Percentiles rank a stretch among this genome's conserved stretches.
Conservation (phyloP, 768 basidiomycete genomes). For the Hericium erinaceus region DNA sequence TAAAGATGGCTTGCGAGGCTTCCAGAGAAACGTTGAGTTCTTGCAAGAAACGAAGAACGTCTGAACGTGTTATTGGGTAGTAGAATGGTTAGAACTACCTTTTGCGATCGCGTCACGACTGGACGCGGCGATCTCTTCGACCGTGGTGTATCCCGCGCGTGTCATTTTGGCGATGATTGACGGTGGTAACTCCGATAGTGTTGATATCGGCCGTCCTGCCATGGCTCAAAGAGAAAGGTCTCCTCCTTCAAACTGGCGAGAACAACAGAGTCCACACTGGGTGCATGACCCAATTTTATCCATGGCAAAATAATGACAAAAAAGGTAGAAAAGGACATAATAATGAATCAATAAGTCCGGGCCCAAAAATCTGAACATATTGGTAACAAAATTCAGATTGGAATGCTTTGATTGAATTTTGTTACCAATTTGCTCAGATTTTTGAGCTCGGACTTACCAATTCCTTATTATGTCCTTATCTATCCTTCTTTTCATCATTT, state of each 20-base stretch:
- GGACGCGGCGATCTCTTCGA: background rate
- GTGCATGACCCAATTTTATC: too few relatives aligned
- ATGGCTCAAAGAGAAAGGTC: background rate
- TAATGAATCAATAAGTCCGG: too few relatives aligned
- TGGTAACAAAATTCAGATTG: too few relatives aligned
- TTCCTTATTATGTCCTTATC: too few relatives aligned
- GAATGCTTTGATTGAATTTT: too few relatives aligned
- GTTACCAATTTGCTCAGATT: too few relatives aligned
- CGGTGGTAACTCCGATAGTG: background rate
- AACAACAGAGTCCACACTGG: background rate
- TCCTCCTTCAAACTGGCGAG: background rate
- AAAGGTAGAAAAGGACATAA: too few relatives aligned
- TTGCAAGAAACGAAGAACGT: background rate
- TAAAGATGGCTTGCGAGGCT: background rate
- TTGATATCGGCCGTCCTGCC: background rate
- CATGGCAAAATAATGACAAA: too few relatives aligned
- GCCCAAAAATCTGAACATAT: too few relatives aligned
- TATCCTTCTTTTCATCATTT: too few relatives aligned
- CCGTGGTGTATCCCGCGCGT: background rate
- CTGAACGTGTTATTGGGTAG: background rate
- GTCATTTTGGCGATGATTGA: background rate
- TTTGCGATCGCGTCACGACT: background rate
- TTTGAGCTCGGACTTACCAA: too few relatives aligned
- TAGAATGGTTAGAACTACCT: background rate
- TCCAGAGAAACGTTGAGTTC: background rate